Evolutionary conservation across 805 yeast species (phyloP).

Genomic region (Candida hungchunana): DNA sequence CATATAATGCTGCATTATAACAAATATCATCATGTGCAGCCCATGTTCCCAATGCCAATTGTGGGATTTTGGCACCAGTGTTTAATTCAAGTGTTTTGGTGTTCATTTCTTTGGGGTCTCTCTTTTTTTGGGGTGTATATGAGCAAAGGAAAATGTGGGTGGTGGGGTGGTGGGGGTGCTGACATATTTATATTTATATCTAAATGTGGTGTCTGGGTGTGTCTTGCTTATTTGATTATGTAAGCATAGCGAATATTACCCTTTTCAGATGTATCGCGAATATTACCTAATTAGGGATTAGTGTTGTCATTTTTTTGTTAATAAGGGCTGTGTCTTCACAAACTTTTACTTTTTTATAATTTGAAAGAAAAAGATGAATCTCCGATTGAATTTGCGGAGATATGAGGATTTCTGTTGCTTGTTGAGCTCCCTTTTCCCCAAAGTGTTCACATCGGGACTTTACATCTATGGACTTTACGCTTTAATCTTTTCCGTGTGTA

Average conservation of each 20-base stretch:
- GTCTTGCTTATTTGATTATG: too few species aligned
- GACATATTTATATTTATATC: neutral
- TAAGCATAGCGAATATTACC: too few species aligned
- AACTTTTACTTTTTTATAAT: too few species aligned
- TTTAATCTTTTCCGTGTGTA: conserved; percentile 27
- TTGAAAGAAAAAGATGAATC: neutral
- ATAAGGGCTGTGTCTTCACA: neutral
- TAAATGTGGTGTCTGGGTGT: too few species aligned
- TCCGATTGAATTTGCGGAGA: conserved; percentile 8
- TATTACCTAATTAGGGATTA: too few species aligned
- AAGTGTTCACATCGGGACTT: conserved; percentile 37
- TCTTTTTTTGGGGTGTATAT: too few species aligned
- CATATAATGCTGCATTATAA: conserved; percentile 20
- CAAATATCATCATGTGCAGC: conserved; percentile 6
- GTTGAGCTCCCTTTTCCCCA: conserved; percentile 44
- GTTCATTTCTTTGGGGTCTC: neutral
- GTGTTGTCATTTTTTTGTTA: too few species aligned
- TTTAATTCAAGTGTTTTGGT: conserved; percentile 28
- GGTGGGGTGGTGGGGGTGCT: neutral
- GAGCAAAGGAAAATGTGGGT: too few species aligned
- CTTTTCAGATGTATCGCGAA: too few species aligned
- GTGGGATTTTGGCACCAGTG: conserved; percentile 52
- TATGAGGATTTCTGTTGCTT: conserved; percentile 31
- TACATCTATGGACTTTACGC: conserved; percentile 48
- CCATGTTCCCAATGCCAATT: conserved; percentile 48